Evolutionary conservation across 2,329 filamentous ascomycete species (phyloP).

Genomic region (Fusarium proliferatum): DNA sequence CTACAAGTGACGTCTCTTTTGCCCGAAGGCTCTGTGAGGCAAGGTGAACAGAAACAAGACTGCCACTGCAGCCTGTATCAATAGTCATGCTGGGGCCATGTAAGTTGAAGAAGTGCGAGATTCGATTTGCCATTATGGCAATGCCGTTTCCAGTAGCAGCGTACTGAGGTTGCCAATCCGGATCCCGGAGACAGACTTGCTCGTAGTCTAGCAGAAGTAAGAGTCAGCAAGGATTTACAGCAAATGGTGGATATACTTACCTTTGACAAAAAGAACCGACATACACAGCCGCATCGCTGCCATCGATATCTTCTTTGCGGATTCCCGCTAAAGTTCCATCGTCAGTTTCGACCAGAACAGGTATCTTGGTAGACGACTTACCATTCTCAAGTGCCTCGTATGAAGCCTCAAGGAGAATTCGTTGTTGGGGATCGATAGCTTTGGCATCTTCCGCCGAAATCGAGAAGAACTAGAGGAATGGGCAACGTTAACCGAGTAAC

Average conservation of each 20-base stretch:
- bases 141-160: slow-evolving; percentile 64
- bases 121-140: slow-evolving; percentile 65
- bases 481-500: not conserved
- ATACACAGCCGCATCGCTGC: slow-evolving; percentile 60
- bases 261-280: slow-evolving; percentile 65
- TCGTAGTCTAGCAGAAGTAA: slow-evolving; percentile 57
- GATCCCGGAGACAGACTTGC: slow-evolving; percentile 61
- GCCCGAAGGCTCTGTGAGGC: slow-evolving; percentile 61
- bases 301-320: slow-evolving; percentile 56
- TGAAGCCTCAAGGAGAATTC: slow-evolving; percentile 62
- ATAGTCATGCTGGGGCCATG: slow-evolving; percentile 67
- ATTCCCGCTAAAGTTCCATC: slow-evolving; percentile 53
- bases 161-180: slow-evolving; percentile 62
- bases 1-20: slow-evolving; percentile 57
- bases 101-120: slow-evolving; percentile 67
- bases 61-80: slow-evolving; percentile 69
- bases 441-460: slow-evolving; percentile 62
- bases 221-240: not conserved
- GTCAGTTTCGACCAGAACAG: not conserved
- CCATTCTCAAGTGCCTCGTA: slow-evolving; percentile 65
- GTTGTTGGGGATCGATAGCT: slow-evolving; percentile 65
- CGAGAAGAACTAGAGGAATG: slow-evolving; percentile 59
- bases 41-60: slow-evolving; percentile 64
- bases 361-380: slow-evolving; percentile 19
- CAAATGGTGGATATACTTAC: slow-evolving; percentile 38